These are phyloP conservation scores for Oryza longistaminata DNA, from an alignment of 176 grass and related monocot species.

Conservation along the genomic window DNA sequence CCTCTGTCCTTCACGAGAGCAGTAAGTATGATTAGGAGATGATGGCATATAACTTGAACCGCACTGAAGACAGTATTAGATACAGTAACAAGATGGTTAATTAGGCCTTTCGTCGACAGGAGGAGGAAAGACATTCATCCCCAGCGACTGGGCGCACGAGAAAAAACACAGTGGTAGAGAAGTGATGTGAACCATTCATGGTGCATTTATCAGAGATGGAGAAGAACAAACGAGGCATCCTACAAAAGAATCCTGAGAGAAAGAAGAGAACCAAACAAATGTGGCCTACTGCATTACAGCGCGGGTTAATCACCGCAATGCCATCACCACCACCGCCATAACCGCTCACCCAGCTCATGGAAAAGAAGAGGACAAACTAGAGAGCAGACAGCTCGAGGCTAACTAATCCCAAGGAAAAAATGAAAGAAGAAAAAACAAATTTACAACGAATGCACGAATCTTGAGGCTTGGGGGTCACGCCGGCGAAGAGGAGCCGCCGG, in stretches of 20 bases:
- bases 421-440: slow-evolving; percentile 1
- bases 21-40: slow-evolving; percentile 22
- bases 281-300: slow-evolving; percentile 39
- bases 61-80: background rate
- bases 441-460: slow-evolving; percentile 65
- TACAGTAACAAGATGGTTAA: background rate
- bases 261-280: slow-evolving; percentile 21
- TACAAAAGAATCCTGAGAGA: slow-evolving; percentile 35
- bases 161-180: background rate
- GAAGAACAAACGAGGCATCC: slow-evolving; percentile 20
- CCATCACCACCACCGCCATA: slow-evolving; percentile 41
- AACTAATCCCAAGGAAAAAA: slow-evolving; percentile 44
- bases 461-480: slow-evolving; percentile 35
- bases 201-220: slow-evolving; percentile 34
- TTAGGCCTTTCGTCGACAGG: background rate
- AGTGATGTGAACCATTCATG: slow-evolving; percentile 34
- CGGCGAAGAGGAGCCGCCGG: slow-evolving; percentile 19
- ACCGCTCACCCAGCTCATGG: slow-evolving; percentile 33
- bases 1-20: slow-evolving; percentile 15
- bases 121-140: background rate
- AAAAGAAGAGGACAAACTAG: slow-evolving; percentile 29
- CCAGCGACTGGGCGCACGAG: background rate
- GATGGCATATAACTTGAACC: background rate
- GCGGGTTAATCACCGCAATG: slow-evolving; percentile 42
- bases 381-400: slow-evolving; percentile 27